Base-by-base conservation (phyloP, 164 flowering plant genomes). In the Annona cherimola region DNA sequence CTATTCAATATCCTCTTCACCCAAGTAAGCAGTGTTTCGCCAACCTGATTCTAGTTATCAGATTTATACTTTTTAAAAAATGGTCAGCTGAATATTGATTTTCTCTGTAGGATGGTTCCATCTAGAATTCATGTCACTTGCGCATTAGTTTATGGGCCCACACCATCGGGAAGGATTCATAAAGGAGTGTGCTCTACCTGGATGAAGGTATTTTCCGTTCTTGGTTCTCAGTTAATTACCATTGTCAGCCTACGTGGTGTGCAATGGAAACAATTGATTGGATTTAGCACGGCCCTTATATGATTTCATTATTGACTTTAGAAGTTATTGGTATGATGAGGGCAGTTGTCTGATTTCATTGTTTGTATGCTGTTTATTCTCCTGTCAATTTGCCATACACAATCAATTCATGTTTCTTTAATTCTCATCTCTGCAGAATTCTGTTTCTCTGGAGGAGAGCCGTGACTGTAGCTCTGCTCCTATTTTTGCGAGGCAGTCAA, bases 1-100 rank as follows among this genome's bases (percentile, higher is more conserved):
- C 75, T 94, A 94, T 80, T 94, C 99, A 41, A 94, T 94, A 60
- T 92, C 99, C 54, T 94, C 99, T 42, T 94, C 99, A 39, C 97
- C 97, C 2, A 89, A 87, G 96, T 94, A 9, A 43, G 45, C 41
- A 12, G 5, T 39, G 42, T 40, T 64, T 64, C 18, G 18, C 44
- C 12, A 64, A 9, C 1, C 3, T 40, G 16, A 39, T 41, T 64
- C 44, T 18, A 40, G 42, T 64, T 14, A 40, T 39, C 41, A 4
- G 18, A 11, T 64, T 64, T 40, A 9, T 14, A 9, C 16, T 64
- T 2, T 18, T 64, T 11, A 8, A 50, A 50, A 11, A 11, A 26
- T 26, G 35, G 35, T 50, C 57, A 64, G 9, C 41, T 64, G 41
- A 40, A 4, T 40, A 39, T 39, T 40, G 12, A 9, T 64, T 14